Base-by-base conservation (phyloP, 352 stramenopile species). In the Phytophthora pini region DNA sequence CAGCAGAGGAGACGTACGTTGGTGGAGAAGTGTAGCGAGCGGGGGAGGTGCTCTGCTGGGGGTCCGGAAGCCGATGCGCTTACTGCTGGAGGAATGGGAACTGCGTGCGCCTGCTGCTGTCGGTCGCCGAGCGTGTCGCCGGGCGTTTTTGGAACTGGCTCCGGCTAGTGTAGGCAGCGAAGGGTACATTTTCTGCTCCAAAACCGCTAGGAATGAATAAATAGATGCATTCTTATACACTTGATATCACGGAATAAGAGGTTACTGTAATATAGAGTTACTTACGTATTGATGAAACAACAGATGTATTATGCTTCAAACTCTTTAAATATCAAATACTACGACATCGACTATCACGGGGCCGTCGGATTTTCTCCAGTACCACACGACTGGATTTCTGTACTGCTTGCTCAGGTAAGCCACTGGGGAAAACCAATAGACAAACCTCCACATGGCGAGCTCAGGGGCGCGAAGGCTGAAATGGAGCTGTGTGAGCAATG, bases 141-240 rank as follows among this genome's bases (percentile, higher is more conserved):
- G 51, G 29, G 29, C 58, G 20, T 26, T 67, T 67, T 60, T 64
- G 26, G 38, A 64, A 72, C 64, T 72, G 64, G 64, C 64, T 72
- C 45, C 41, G 63, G 10, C 8, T 36, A 56, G 56, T 66, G 56
- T 56, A 65, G 48, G 41, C 45, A 38, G 29, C 56, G 29, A 70
- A 51, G 56, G 41, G 62, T 65, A 50, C 56, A 66, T 60, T 70
- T 70, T 64, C 47, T 65, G 46, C 39, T 8, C 52, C 5, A 31
- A 53, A 20, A 24, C 52, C 60, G 56, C 4, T 44, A 13, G 9
- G 31, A 36, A 36, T 36, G 9, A 36, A 36, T 36, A 36, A 36
- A 36, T 36, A 36, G 31, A 36, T 13, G 31, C 3, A 13, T 15
- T 12, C 8, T 2, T 13, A 36, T 36, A 36, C 31, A 13, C 0